A percentile compares a stretch with the other conserved stretches of the same genome.
phyloP scores from a whole-genome alignment of 306 rosid genomes.

The Gynostemma pentaphyllum region DNA sequence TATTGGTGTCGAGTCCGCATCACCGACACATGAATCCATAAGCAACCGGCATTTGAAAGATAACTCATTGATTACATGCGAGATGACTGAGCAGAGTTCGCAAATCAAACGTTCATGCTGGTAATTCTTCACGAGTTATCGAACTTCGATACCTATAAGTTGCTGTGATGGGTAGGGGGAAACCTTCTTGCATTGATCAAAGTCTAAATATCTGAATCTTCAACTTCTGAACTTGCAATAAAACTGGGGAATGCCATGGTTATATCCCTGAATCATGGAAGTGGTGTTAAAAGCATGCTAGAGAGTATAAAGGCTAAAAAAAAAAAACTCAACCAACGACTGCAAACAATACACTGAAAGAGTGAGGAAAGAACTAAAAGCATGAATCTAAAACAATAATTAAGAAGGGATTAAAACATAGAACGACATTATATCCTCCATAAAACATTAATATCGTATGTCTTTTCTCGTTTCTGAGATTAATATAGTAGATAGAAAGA shows the following conservation, averaged over 20 bases:
- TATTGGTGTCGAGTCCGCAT: neutral
- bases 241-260: slow-evolving; percentile 81
- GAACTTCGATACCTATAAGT: neutral
- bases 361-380: too few relatives aligned
- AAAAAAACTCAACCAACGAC: neutral
- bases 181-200: neutral
- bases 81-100: neutral
- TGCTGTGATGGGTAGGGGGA: neutral
- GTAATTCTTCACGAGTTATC: neutral
- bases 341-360: too few relatives aligned
- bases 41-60: neutral
- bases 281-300: neutral
- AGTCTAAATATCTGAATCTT: slow-evolving; percentile 29
- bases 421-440: too few relatives aligned
- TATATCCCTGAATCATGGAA: slow-evolving; percentile 52
- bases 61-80: neutral
- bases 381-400: too few relatives aligned
- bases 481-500: too few relatives aligned
- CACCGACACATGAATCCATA: neutral
- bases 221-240: slow-evolving; percentile 40
- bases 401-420: too few relatives aligned
- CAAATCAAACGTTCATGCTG: too few relatives aligned
- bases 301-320: neutral
- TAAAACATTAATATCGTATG: too few relatives aligned
- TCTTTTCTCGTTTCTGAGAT: too few relatives aligned